phyloP scores from a whole-genome alignment of 2,329 filamentous ascomycete species.

The Aspergillus fumigatiaffinis region DNA sequence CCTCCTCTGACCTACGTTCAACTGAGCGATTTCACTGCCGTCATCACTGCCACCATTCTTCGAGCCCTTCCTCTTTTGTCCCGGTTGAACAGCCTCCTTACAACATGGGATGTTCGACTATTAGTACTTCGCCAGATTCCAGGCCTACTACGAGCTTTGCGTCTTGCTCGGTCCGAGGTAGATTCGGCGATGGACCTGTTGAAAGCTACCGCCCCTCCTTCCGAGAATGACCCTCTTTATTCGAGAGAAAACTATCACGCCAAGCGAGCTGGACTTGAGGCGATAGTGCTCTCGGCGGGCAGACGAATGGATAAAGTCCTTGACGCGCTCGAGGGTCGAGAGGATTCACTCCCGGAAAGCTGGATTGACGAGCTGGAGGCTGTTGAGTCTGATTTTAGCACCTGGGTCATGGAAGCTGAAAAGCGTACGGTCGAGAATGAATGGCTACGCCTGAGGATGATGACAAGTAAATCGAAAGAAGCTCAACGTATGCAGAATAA shows the following conservation, averaged over 20 bases:
- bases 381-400: constrained; percentile 71
- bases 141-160: constrained; percentile 60
- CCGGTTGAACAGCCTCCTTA: constrained; percentile 67
- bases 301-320: constrained; percentile 77
- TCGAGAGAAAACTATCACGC: constrained; percentile 39
- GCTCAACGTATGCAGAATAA: not conserved
- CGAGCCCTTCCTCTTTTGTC: constrained; percentile 80
- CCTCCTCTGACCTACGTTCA: constrained; percentile 55
- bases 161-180: constrained; percentile 34
- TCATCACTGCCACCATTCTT: constrained; percentile 88
- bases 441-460: constrained; percentile 27
- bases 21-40: constrained; percentile 84
- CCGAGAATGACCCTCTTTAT: constrained; percentile 24
- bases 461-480: constrained; percentile 4
- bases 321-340: constrained; percentile 75
- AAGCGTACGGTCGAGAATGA: constrained; percentile 67
- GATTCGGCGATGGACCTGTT: constrained; percentile 31
- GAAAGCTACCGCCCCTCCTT: constrained; percentile 21
- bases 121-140: constrained; percentile 71
- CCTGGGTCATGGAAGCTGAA: constrained; percentile 78
- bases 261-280: constrained; percentile 55
- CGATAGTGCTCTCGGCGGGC: constrained; percentile 67
- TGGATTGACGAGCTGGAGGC: constrained; percentile 87
- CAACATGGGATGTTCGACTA: constrained; percentile 73
- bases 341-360: constrained; percentile 76